These are phyloP conservation scores for Xylaria sp. DNA, from an alignment of 2,329 filamentous ascomycete species.

Conservation along the genomic window DNA sequence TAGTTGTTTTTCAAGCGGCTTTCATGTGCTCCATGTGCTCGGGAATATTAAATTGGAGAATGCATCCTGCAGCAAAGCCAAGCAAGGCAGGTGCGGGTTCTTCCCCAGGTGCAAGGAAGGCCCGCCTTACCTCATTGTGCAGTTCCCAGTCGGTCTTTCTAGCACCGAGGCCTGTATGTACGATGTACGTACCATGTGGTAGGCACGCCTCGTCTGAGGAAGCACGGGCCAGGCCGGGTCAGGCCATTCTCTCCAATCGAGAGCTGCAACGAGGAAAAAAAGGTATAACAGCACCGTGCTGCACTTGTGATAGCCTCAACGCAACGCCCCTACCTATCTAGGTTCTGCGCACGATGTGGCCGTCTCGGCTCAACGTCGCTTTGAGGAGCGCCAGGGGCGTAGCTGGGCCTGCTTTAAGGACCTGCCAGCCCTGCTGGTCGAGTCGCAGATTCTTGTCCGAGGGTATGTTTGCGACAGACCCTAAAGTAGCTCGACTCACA, in stretches of 20 bases:
- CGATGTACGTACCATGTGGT: no score
- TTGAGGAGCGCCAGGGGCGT: constrained; percentile 26
- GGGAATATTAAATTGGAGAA: constrained; percentile 22
- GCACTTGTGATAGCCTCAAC: neutral
- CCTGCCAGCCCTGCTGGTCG: constrained; percentile 25
- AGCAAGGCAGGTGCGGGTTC: neutral
- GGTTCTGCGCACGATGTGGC: constrained; percentile 36
- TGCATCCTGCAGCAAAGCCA: neutral
- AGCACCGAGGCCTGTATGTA: no score
- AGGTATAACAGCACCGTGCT: neutral
- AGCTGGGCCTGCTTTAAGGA: constrained; percentile 15
- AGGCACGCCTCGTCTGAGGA: no score
- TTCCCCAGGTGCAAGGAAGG: neutral
- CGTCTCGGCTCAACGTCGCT: constrained; percentile 34
- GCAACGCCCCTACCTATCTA: neutral
- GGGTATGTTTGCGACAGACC: constrained; percentile 32
- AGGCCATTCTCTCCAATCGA: neutral
- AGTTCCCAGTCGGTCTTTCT: constrained; percentile 13
- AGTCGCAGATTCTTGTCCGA: constrained; percentile 31
- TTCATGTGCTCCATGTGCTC: constrained; percentile 10
- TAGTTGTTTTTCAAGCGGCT: constrained; percentile 37
- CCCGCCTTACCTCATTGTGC: constrained; percentile 23
- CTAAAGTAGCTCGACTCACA: neutral
- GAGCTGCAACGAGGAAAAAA: neutral
- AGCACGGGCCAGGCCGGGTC: constrained; percentile 1